These are phyloP conservation scores for Leishmania major DNA, from an alignment of 208 protist genomes.

Conservation along the genomic window DNA sequence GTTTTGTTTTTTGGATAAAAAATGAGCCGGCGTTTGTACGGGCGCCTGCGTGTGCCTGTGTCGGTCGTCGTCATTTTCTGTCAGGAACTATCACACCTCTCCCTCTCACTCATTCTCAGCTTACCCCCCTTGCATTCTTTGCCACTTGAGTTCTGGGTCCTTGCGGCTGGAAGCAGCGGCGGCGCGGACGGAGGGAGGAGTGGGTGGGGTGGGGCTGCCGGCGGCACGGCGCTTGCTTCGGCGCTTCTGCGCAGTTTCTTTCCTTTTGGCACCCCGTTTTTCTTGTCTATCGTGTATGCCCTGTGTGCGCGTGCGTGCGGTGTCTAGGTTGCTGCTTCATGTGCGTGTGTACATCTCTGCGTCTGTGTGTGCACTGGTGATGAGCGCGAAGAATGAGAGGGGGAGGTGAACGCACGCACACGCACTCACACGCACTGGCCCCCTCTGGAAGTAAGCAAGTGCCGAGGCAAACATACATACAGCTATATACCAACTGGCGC, in stretches of 20 bases:
- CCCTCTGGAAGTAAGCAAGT: neutral
- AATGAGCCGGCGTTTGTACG: neutral
- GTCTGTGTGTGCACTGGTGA: neutral
- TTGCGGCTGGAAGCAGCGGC: neutral
- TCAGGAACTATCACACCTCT: neutral
- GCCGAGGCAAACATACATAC: neutral
- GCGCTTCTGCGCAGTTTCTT: neutral
- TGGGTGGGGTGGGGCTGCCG: neutral
- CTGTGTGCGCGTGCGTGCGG: neutral
- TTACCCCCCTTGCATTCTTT: neutral
- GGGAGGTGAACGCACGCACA: neutral
- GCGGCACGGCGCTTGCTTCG: neutral
- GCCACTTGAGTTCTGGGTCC: neutral
- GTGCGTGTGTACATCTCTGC: neutral
- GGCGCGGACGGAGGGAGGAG: neutral
- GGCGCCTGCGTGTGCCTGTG: neutral
- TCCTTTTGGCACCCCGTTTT: neutral
- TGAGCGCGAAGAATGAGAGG: neutral
- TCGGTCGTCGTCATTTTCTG: neutral
- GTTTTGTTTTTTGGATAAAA: neutral
- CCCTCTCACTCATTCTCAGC: neutral
- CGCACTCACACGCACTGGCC: neutral
- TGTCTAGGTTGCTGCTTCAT: neutral
- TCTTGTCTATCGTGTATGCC: neutral
- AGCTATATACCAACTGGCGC: neutral